phyloP scores from a whole-genome alignment of 345 rosid species.

The Isatis tinctoria region DNA sequence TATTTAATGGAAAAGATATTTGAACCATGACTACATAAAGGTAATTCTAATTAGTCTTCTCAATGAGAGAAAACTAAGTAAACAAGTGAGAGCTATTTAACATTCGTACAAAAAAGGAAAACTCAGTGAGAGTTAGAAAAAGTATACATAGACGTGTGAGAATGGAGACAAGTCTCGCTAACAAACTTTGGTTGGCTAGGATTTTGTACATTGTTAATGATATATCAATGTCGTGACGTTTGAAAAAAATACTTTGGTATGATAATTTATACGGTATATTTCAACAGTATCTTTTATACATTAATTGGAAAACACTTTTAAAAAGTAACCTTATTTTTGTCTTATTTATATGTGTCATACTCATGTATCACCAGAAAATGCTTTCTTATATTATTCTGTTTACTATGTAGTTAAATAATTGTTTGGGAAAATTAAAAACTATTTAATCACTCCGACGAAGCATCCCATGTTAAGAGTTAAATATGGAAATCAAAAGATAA shows the following conservation, averaged over 20 bases:
- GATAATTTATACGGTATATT: background rate
- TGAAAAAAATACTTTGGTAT: no score
- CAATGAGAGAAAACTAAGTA: constrained; percentile 7
- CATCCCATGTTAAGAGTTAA: constrained; percentile 15
- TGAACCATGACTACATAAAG: constrained; percentile 11
- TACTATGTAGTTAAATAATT: background rate
- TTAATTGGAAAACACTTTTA: no score
- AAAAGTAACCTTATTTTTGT: no score
- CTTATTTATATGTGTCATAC: no score
- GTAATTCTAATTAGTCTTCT: constrained; percentile 11
- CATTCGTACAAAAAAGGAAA: no score
- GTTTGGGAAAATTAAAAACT: constrained; percentile 1
- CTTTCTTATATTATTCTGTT: no score
- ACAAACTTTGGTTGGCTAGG: constrained; percentile 17
- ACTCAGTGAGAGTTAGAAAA: background rate
- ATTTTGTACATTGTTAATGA: no score
- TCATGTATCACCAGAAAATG: no score
- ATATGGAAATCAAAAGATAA: background rate
- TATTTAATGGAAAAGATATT: background rate
- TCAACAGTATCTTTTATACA: background rate
- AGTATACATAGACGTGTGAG: constrained; percentile 10
- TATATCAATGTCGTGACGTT: no score
- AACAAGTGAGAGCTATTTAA: no score
- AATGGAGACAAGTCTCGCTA: constrained; percentile 23
- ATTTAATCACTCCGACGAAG: constrained; percentile 34